Base-by-base conservation (phyloP, 257 asterid genomes). In the Thymus mandschuricus region DNA sequence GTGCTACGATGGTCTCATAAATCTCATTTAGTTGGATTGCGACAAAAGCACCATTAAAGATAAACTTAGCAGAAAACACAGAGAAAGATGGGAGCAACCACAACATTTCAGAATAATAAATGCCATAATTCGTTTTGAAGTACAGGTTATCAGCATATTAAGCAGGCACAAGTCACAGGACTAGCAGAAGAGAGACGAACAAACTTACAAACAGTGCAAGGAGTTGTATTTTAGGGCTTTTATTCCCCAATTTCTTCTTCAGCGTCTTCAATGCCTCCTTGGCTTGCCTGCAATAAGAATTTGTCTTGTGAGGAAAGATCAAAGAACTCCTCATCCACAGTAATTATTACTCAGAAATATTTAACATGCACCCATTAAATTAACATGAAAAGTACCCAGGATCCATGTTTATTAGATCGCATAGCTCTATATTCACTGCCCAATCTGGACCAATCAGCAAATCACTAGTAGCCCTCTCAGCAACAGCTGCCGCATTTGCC, bases 391-490 rank as follows among this genome's bases (percentile, higher is more conserved):
- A 52, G 60, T 86, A 95, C 97, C 96, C 96, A 46, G 96, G 98
- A 67, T 91, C 84, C 77, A 78, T 74, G 76, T 89, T 95, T 51
- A 91, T 83, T 41, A 89, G 76, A 78, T 95, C 99, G 51, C 99
- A 95, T 29, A 95, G 92, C 86, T 95, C 99, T 8, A 95, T 80
- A 77, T 95, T 95, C 44, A 95, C 85, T 45, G 98, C 97, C 99
- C 99, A 95, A 79, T 95, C 99, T 51, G 99, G 99, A 79, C 98
- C 99, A 79, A 80, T 83, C 85, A 95, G 84, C 86, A 81, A 64
- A 76, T 95, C 99, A 83, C 93, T 89, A 3, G 98, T 95, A 34
- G 99, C 99, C 81, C 99, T 89, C 82, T 95, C 99, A 68, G 97
- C 95, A 86, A 91, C 74, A 49, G 92, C 89, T 28, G 86, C 98